Conservation (phyloP, 768 basidiomycete genomes). For the Phallus indusiatus region DNA sequence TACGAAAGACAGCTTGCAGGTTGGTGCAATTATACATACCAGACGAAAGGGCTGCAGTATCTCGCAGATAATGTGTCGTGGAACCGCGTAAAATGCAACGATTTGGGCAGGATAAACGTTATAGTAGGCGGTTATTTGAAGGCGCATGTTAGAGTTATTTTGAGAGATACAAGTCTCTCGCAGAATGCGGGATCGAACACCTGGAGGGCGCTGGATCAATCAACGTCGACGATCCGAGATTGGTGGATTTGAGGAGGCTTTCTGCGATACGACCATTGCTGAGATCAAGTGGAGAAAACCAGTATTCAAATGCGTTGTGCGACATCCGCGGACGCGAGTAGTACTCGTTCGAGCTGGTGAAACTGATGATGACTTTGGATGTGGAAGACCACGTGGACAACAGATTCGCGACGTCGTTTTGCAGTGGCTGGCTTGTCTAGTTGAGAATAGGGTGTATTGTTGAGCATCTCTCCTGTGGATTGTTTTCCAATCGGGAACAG, state of each 20-base stretch:
- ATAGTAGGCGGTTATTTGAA: slow-evolving; percentile 10
- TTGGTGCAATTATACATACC: slow-evolving; percentile 12
- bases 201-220: slow-evolving; percentile 13
- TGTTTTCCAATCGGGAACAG: slow-evolving; percentile 1
- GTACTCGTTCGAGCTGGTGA: neutral
- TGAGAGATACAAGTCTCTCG: neutral
- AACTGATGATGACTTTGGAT: no score
- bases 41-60: slow-evolving; percentile 11
- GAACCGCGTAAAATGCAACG: slow-evolving; percentile 9
- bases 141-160: slow-evolving; percentile 8
- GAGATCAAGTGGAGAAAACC: slow-evolving; percentile 12
- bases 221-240: slow-evolving; percentile 11
- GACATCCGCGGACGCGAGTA: slow-evolving; percentile 8
- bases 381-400: slow-evolving; percentile 9
- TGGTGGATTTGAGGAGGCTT: slow-evolving; percentile 8
- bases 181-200: slow-evolving; percentile 12
- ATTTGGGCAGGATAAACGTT: slow-evolving; percentile 12
- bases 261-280: slow-evolving; percentile 10
- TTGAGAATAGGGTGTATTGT: slow-evolving; percentile 10
- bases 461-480: neutral
- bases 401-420: slow-evolving; percentile 7
- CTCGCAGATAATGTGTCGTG: slow-evolving; percentile 3
- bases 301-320: no score
- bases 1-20: slow-evolving; percentile 5
- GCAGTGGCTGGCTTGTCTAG: slow-evolving; percentile 12